A percentile compares a stretch with the other conserved stretches of the same genome.
phyloP scores from a whole-genome alignment of 495 filamentous ascomycete genomes.

The Penicillium canariense region DNA sequence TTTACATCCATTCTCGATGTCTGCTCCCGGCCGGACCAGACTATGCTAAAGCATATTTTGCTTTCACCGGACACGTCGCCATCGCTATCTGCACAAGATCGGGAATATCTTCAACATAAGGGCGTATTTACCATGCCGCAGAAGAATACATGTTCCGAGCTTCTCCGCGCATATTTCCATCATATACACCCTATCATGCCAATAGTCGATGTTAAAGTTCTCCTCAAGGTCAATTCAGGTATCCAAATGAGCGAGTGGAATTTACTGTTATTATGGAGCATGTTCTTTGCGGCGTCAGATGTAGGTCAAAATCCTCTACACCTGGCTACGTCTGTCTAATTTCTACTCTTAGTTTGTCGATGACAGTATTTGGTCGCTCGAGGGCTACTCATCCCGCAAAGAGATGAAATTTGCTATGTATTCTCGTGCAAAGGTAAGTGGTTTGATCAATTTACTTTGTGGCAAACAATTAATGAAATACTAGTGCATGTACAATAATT shows the following conservation, averaged over 20 bases:
- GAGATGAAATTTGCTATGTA: slow-evolving; percentile 41
- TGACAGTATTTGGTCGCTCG: slow-evolving; percentile 20
- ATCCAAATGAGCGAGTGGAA: slow-evolving; percentile 31
- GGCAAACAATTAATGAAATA: too few relatives aligned
- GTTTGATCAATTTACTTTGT: too few relatives aligned
- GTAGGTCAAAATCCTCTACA: slow-evolving; percentile 17
- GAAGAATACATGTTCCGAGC: slow-evolving; percentile 19
- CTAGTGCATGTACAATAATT: slow-evolving; percentile 39
- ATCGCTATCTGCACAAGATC: slow-evolving; percentile 27
- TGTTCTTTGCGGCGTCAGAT: slow-evolving; percentile 41
- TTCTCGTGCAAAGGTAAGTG: slow-evolving; percentile 35
- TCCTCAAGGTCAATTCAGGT: slow-evolving; percentile 25
- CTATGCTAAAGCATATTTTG: slow-evolving; percentile 27
- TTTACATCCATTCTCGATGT: slow-evolving; percentile 24
- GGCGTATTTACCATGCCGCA: slow-evolving; percentile 30
- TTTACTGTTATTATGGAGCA: slow-evolving; percentile 39
- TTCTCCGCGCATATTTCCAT: slow-evolving; percentile 35
- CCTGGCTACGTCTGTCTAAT: not conserved
- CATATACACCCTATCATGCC: slow-evolving; percentile 43
- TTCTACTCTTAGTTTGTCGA: slow-evolving; percentile 37
- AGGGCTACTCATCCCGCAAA: slow-evolving; percentile 35
- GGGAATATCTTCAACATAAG: slow-evolving; percentile 27
- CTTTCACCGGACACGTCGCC: slow-evolving; percentile 17
- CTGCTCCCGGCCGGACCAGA: slow-evolving; percentile 19
- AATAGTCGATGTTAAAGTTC: slow-evolving; percentile 32